phyloP scores from a whole-genome alignment of 106 monocot species.

The Phalaenopsis aphrodite region DNA sequence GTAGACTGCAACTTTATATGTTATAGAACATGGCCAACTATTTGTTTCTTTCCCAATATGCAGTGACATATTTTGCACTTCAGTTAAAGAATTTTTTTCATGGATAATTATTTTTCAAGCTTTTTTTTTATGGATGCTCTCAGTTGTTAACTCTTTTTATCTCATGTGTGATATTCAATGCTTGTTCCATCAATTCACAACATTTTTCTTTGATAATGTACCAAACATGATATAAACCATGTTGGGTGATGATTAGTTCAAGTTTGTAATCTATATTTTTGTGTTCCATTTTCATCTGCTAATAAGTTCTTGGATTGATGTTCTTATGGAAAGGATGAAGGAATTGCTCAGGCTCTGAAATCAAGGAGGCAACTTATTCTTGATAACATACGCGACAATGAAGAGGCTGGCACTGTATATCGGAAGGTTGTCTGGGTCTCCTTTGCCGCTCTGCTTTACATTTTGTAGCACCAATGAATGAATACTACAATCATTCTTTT shows the following conservation, averaged over 20 bases:
- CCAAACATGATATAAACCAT: no score
- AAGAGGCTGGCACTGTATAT: conserved; percentile 85
- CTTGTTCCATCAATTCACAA: no score
- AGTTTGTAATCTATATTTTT: not conserved
- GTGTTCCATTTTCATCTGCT: not conserved
- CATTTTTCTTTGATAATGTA: no score
- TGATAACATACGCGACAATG: conserved; percentile 96
- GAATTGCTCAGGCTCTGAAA: conserved; percentile 49
- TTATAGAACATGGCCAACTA: not conserved
- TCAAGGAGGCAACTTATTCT: conserved; percentile 89
- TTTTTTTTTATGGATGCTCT: no score
- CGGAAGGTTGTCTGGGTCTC: conserved; percentile 47
- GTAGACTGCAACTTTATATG: not conserved
- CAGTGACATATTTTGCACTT: not conserved
- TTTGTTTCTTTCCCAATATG: not conserved
- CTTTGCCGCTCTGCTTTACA: not conserved
- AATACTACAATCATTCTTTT: conserved; percentile 7
- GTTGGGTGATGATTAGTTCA: not conserved
- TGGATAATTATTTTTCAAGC: no score
- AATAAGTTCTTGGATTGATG: conserved; percentile 7
- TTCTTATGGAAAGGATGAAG: conserved; percentile 38
- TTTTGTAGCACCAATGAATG: not conserved
- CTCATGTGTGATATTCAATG: no score
- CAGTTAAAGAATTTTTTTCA: no score
- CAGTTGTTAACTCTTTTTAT: no score